phyloP scores from a whole-genome alignment of 148 eudicot genomes.

The Camellia japonica region DNA sequence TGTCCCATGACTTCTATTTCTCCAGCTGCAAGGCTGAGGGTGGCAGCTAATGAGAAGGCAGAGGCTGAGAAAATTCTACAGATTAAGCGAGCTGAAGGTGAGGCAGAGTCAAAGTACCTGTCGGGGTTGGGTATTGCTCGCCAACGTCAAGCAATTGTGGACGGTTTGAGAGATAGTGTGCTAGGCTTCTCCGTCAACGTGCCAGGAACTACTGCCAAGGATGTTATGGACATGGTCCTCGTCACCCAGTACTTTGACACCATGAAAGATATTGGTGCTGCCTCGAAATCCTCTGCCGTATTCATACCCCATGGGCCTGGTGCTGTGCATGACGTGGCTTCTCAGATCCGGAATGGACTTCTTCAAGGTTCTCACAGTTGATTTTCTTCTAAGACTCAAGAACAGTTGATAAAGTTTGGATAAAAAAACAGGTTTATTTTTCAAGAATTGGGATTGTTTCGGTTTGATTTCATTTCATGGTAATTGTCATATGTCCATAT shows the following conservation, averaged over 20 bases:
- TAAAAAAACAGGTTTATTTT: background rate
- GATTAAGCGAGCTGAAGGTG: conserved; percentile 72
- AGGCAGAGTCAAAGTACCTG: conserved; percentile 66
- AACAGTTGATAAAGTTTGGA: background rate
- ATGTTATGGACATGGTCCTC: conserved; percentile 71
- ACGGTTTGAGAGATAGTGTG: conserved; percentile 68
- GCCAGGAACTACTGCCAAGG: conserved; percentile 58
- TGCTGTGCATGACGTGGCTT: conserved; percentile 58
- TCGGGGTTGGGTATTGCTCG: conserved; percentile 70
- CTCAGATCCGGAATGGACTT: conserved; percentile 57
- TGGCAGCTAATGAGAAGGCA: conserved; percentile 75
- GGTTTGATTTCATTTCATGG: background rate
- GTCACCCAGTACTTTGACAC: conserved; percentile 70
- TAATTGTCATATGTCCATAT: background rate
- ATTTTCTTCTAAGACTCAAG: background rate
- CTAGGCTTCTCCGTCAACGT: conserved; percentile 60
- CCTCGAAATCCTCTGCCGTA: conserved; percentile 55
- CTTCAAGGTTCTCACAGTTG: conserved; percentile 32
- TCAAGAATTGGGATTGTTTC: background rate
- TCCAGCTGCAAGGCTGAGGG: conserved; percentile 61
- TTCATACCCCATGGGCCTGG: conserved; percentile 70
- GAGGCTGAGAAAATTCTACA: conserved; percentile 74
- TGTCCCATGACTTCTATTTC: background rate
- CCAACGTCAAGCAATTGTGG: conserved; percentile 73
- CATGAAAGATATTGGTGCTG: conserved; percentile 64